Base-by-base conservation (phyloP, 1,284 basidiomycete species). In the Ceratobasidium sp. region DNA sequence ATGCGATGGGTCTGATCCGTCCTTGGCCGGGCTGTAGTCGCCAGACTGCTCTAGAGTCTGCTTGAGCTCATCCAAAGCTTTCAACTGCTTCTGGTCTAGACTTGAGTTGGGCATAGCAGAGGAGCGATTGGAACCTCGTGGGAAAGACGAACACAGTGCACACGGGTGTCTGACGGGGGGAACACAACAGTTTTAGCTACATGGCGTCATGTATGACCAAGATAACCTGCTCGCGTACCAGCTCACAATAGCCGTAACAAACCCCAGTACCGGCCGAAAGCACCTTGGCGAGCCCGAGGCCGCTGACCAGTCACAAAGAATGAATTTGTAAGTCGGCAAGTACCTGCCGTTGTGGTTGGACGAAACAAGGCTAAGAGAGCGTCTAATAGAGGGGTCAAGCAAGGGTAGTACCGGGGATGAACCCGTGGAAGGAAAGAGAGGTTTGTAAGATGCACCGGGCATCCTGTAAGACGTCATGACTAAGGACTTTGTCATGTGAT, bases 1-100 rank as follows among this genome's bases (percentile, higher is more conserved):
- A 81, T 91, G 91, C 15, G 90, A 90, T 3, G 91, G 86, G 18
- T 82, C 84, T 40, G 81, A 70, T 26, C 78, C 77, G 23, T 85
- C 83, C 0, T 82, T 81, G 0, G 85, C 81, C 2, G 89, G 87
- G 4, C 81, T 86, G 83, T 92, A 94, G 1, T 75, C 71, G 3
- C 60, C 71, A 23, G 71, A 75, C 61, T 26, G 18, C 28, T 51
- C 39, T 42, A 75, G 46, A 9, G 49, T 51, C 13, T 75, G 40
- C 44, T 75, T 75, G 58, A 75, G 46, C 46, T 75, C 71, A 26
- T 63, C 71, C 28, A 75, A 46, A 20, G 60, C 71, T 44, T 53
- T 23, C 40, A 56, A 63, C 44, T 75, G 60, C 20, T 75, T 75
- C 71, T 75, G 56, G 49, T 75, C 71, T 26, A 75, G 71, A 44